phyloP scores from a whole-genome alignment of 1,284 basidiomycete species.

The Papiliotrema nemorosa region DNA sequence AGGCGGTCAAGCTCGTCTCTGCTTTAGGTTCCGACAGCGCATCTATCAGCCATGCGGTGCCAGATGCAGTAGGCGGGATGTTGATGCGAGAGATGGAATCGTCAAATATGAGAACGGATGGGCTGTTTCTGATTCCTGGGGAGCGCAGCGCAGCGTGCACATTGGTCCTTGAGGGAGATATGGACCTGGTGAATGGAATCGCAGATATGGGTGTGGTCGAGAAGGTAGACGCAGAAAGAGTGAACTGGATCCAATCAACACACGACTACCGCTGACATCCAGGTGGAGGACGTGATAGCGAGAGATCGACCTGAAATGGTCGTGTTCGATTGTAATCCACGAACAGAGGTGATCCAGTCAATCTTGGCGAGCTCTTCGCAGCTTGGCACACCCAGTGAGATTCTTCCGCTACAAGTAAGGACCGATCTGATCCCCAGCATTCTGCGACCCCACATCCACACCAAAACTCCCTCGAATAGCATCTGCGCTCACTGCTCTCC shows the following conservation, averaged over 20 bases:
- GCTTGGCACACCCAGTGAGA: conserved; percentile 57
- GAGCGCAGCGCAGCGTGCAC: conserved; percentile 54
- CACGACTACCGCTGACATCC: neutral
- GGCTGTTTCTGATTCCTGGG: conserved; percentile 54
- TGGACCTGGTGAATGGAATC: conserved; percentile 74
- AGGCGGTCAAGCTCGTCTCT: conserved; percentile 50
- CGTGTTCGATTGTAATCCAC: conserved; percentile 78
- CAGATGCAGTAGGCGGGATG: conserved; percentile 66
- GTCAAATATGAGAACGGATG: conserved; percentile 77
- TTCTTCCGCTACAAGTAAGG: conserved; percentile 2
- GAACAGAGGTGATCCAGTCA: conserved; percentile 55
- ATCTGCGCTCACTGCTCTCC: conserved; percentile 56
- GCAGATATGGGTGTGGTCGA: conserved; percentile 84
- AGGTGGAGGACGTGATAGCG: conserved; percentile 17
- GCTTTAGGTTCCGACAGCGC: conserved; percentile 1
- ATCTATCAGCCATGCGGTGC: neutral
- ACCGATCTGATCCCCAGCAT: conserved; percentile 29
- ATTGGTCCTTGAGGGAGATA: conserved; percentile 69
- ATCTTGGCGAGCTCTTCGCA: conserved; percentile 55
- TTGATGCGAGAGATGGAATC: conserved; percentile 58
- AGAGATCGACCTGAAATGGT: conserved; percentile 58
- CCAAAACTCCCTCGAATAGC: conserved; percentile 70
- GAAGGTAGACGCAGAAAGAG: conserved; percentile 54
- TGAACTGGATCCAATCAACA: conserved; percentile 35
- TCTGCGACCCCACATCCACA: conserved; percentile 77